phyloP scores from a whole-genome alignment of 306 rosid genomes.

The Citrullus mucosospermus region DNA sequence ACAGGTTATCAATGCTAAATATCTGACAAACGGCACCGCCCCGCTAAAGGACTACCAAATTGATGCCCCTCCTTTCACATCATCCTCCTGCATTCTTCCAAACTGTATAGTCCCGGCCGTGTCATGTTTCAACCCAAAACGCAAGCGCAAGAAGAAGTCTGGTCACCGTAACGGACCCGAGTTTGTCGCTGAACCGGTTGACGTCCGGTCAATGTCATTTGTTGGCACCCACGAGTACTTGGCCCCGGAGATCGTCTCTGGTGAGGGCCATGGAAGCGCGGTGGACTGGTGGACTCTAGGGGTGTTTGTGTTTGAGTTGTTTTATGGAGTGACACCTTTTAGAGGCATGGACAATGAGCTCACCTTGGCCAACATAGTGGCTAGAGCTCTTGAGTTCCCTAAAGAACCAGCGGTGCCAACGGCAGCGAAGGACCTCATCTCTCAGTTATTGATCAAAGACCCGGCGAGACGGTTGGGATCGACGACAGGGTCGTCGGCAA shows the following conservation, averaged over 20 bases:
- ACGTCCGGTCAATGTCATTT: conserved; percentile 60
- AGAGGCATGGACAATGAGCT: conserved; percentile 54
- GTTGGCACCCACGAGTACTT: conserved; percentile 69
- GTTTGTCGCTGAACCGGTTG: conserved; percentile 51
- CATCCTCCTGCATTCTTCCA: conserved; percentile 58
- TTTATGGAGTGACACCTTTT: conserved; percentile 66
- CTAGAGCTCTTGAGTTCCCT: conserved; percentile 63
- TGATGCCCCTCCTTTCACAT: conserved; percentile 28
- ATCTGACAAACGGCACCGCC: conserved; percentile 18
- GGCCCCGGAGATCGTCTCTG: conserved; percentile 55
- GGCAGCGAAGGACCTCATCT: conserved; percentile 44
- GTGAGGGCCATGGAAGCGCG: conserved; percentile 66
- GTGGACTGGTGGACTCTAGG: conserved; percentile 86
- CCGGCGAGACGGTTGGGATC: conserved; percentile 56
- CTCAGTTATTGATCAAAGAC: conserved; percentile 52
- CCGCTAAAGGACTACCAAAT: background rate
- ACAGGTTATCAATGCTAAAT: conserved; percentile 26
- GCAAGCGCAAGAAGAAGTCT: conserved; percentile 30
- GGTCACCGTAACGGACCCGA: conserved; percentile 18
- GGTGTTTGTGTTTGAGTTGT: conserved; percentile 41
- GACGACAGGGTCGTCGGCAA: conserved; percentile 40
- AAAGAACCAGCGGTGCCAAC: conserved; percentile 38
- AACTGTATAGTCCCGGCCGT: conserved; percentile 51
- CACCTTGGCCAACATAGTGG: conserved; percentile 61
- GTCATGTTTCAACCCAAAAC: conserved; percentile 45